A percentile compares a stretch with the other conserved stretches of the same genome.
phyloP scores from a whole-genome alignment of 2,329 filamentous ascomycete genomes.

The Verticillium nonalfalfae region DNA sequence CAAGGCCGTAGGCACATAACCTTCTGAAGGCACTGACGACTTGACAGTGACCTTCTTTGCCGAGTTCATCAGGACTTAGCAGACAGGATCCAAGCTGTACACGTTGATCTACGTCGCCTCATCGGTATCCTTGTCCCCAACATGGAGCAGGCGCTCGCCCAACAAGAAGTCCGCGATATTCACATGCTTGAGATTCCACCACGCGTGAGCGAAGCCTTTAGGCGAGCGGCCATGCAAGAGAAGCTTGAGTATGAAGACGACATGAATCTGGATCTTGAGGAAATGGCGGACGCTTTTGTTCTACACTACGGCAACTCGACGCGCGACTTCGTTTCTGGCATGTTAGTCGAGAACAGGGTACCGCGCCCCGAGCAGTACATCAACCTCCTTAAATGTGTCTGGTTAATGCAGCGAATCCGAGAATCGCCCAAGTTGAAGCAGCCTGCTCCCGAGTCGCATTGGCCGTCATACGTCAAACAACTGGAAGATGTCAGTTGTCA shows the following conservation, averaged over 20 bases:
- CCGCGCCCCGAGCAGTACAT: slow-evolving; percentile 18
- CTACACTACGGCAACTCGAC: slow-evolving; percentile 20
- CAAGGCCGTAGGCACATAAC: no score
- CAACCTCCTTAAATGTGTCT: slow-evolving; percentile 25
- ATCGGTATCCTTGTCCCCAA: slow-evolving; percentile 14
- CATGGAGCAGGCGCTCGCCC: slow-evolving; percentile 10
- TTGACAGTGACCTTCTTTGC: slow-evolving; percentile 21
- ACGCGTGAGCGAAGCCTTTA: slow-evolving; percentile 13
- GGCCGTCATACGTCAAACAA: slow-evolving; percentile 25
- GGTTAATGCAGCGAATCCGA: slow-evolving; percentile 16
- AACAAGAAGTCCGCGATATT: slow-evolving; percentile 6
- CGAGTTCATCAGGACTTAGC: slow-evolving; percentile 17
- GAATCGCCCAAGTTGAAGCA: slow-evolving; percentile 7
- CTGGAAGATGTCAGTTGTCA: slow-evolving; percentile 21
- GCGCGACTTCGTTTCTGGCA: slow-evolving; percentile 13
- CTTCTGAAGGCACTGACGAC: no score
- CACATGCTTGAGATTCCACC: slow-evolving; percentile 12
- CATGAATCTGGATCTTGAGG: slow-evolving; percentile 7
- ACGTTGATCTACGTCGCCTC: slow-evolving; percentile 10
- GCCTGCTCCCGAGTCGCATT: slow-evolving; percentile 19
- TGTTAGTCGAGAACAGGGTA: slow-evolving; percentile 17
- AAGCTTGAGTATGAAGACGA: background rate
- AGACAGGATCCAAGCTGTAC: slow-evolving; percentile 8
- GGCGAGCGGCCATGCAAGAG: slow-evolving; percentile 1
- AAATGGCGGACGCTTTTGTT: slow-evolving; percentile 25